Conservation (phyloP, 495 filamentous ascomycete species). For the Copromyces sp. region DNA sequence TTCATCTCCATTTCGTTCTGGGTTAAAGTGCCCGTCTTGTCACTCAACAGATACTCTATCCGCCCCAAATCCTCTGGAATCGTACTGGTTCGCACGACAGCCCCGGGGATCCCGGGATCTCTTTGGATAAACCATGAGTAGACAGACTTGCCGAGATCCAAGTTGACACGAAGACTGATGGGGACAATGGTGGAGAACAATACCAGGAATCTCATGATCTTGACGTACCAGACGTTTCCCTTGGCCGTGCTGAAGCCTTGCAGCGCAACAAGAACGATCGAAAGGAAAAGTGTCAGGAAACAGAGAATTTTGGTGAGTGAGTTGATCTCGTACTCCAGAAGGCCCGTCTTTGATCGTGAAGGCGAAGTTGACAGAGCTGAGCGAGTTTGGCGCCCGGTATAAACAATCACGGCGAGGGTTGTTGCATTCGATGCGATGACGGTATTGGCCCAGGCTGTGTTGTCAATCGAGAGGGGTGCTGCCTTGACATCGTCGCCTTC, state of each 20-base stretch:
- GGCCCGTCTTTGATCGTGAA: slow-evolving; percentile 82
- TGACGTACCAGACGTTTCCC: slow-evolving; percentile 72
- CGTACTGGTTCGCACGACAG: slow-evolving; percentile 90
- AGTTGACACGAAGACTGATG: slow-evolving; percentile 89
- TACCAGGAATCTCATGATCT: slow-evolving; percentile 91
- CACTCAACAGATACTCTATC: slow-evolving; percentile 92
- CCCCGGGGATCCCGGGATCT: slow-evolving; percentile 79
- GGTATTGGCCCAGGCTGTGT: slow-evolving; percentile 98
- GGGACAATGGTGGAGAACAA: slow-evolving; percentile 99
- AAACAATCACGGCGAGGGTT: slow-evolving; percentile 80
- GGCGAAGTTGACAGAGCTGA: slow-evolving; percentile 88
- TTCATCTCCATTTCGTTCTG: slow-evolving; percentile 99
- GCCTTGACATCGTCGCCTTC: slow-evolving; percentile 32
- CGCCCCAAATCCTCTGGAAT: slow-evolving; percentile 94
- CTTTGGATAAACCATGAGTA: slow-evolving; percentile 94
- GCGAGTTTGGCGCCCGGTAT: slow-evolving; percentile 90
- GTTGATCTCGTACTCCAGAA: slow-evolving; percentile 95
- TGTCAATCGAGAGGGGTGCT: slow-evolving; percentile 80
- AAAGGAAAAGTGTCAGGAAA: slow-evolving; percentile 72
- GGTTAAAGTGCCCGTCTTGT: slow-evolving; percentile 95
- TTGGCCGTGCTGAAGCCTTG: slow-evolving; percentile 64
- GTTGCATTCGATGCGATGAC: slow-evolving; percentile 87
- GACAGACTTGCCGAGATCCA: slow-evolving; percentile 93
- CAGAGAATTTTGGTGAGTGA: slow-evolving; percentile 96
- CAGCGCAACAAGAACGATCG: slow-evolving; percentile 79